Evolutionary conservation across 306 rosid genomes (phyloP).

Genomic region (Castanea sativa): DNA sequence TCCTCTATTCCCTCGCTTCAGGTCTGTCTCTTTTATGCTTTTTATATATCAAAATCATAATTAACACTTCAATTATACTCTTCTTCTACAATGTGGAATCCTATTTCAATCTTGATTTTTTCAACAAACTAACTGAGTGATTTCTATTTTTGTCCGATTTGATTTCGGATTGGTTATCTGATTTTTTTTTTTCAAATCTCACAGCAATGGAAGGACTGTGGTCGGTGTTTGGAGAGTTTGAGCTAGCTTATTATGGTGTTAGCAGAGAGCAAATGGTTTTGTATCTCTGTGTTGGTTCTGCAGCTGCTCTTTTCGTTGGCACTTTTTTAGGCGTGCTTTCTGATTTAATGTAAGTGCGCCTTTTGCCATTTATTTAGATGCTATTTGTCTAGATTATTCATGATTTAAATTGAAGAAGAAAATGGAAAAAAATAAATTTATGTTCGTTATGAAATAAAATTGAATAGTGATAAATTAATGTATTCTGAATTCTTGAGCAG

Average conservation of each 20-base stretch:
- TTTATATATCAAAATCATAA: neutral
- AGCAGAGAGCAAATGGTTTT: constrained; percentile 55
- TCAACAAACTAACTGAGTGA: constrained; percentile 3
- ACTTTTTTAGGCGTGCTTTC: constrained; percentile 71
- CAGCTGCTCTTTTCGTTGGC: constrained; percentile 62
- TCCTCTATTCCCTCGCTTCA: constrained; percentile 72
- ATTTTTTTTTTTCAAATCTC: neutral
- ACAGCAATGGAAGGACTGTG: constrained; percentile 81
- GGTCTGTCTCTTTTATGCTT: constrained; percentile 36
- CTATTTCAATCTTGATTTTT: constrained; percentile 2
- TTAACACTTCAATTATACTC: neutral
- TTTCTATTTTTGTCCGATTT: constrained; percentile 2
- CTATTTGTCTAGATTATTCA: neutral
- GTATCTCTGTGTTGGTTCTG: constrained; percentile 67
- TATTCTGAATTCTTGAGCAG: neutral
- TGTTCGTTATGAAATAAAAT: neutral
- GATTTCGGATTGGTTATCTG: constrained; percentile 28
- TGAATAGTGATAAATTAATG: neutral
- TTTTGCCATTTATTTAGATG: neutral
- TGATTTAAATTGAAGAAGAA: neutral
- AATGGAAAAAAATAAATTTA: neutral
- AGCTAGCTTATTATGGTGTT: constrained; percentile 60
- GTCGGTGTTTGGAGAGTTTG: constrained; percentile 76
- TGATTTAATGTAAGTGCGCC: constrained; percentile 69
- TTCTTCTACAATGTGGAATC: neutral